phyloP scores from a whole-genome alignment of 23 red algal genomes.

The Gracilaria gracilis region DNA sequence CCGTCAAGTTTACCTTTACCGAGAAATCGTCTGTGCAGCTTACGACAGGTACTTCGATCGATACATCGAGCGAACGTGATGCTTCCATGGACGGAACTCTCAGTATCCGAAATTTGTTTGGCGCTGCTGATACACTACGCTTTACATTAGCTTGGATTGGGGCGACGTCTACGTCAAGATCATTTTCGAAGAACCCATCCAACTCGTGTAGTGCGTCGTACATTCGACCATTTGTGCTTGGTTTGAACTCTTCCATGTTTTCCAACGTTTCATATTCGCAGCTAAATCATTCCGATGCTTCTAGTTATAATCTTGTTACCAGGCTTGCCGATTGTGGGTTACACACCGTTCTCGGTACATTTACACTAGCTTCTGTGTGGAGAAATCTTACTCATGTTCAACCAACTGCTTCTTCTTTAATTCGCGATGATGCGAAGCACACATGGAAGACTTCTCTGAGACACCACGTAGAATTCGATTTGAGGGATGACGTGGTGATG shows the following conservation, averaged over 20 bases:
- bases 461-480: constrained; percentile 65
- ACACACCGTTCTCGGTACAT: constrained; percentile 30
- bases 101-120: constrained; percentile 50
- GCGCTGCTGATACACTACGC: constrained; percentile 61
- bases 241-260: constrained; percentile 29
- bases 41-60: constrained; percentile 72
- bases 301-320: constrained; percentile 25
- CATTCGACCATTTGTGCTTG: constrained; percentile 47
- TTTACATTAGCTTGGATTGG: constrained; percentile 57
- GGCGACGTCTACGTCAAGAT: constrained; percentile 2
- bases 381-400: constrained; percentile 57
- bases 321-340: constrained; percentile 37
- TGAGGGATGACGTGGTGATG: constrained; percentile 64
- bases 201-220: constrained; percentile 10
- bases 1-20: constrained; percentile 67
- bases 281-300: constrained; percentile 39
- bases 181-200: constrained; percentile 54
- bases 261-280: constrained; percentile 30
- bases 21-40: constrained; percentile 72
- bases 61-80: constrained; percentile 62
- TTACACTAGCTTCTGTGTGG: constrained; percentile 54
- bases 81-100: constrained; percentile 52
- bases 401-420: constrained; percentile 41
- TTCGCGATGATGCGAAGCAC: constrained; percentile 82
- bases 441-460: constrained; percentile 73